Conservation (phyloP, 768 basidiomycete genomes). For the Termitomyces sp. region DNA sequence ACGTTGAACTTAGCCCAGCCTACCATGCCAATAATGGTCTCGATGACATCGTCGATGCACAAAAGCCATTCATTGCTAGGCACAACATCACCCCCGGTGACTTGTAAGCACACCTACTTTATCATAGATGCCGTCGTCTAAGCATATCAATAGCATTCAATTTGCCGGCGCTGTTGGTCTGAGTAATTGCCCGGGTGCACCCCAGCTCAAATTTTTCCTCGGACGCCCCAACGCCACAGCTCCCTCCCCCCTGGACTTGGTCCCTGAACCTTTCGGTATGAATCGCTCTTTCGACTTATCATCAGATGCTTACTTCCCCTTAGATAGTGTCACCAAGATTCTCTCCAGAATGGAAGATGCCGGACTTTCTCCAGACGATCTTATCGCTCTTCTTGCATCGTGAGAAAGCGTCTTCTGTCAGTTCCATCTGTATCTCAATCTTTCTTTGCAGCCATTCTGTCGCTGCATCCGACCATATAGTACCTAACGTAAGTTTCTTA, state of each 20-base stretch:
- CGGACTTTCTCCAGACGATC: not conserved
- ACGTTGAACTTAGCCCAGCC: not conserved
- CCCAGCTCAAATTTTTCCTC: not conserved
- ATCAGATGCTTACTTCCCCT: not conserved
- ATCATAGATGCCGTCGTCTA: not conserved
- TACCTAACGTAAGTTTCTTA: not conserved
- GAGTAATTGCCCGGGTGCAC: not conserved
- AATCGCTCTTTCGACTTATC: not conserved
- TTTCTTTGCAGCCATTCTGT: not conserved
- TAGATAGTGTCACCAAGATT: not conserved
- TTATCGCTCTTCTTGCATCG: not conserved
- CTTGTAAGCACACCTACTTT: not conserved
- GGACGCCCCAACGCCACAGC: not conserved
- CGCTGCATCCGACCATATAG: not conserved
- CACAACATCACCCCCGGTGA: not conserved
- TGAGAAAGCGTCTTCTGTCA: not conserved
- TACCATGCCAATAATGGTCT: not conserved
- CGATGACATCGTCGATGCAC: not conserved
- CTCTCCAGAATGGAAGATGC: conserved; percentile 1
- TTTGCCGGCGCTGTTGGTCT: not conserved
- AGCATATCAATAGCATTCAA: not conserved
- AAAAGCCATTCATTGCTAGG: not conserved
- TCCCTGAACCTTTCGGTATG: not conserved
- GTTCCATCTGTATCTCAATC: not conserved
- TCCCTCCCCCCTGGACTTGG: not conserved